Evolutionary conservation across 371 early-diverging fungal species (phyloP).

Genomic region (Mucor piriformis): DNA sequence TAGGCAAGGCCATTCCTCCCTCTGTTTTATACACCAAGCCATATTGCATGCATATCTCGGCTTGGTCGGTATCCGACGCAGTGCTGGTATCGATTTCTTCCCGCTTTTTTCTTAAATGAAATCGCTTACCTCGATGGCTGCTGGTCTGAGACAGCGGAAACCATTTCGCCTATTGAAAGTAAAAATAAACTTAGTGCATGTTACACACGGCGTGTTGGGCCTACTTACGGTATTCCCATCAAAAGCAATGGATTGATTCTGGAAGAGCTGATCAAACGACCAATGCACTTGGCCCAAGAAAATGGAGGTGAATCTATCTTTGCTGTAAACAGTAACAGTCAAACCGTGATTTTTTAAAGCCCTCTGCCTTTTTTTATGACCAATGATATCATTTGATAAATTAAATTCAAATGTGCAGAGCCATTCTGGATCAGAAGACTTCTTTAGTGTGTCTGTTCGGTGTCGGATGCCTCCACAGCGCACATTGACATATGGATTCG

Average conservation of each 20-base stretch:
- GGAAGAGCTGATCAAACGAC: constrained; percentile 35
- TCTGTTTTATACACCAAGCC: constrained; percentile 18
- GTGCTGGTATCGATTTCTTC: constrained; percentile 12
- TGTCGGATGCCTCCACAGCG: constrained; percentile 46
- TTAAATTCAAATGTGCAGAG: constrained; percentile 45
- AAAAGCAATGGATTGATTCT: constrained; percentile 17
- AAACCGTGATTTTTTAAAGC: constrained; percentile 36
- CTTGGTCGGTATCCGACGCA: constrained; percentile 16
- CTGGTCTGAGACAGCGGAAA: constrained; percentile 13
- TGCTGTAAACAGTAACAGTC: constrained; percentile 36
- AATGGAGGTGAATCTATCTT: constrained; percentile 46
- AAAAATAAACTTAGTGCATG: neutral
- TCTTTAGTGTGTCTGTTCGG: constrained; percentile 44
- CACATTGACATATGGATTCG: constrained; percentile 43
- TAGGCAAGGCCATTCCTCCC: constrained; percentile 3
- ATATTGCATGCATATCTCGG: constrained; percentile 21
- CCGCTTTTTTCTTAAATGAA: constrained; percentile 20
- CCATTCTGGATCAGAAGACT: constrained; percentile 45
- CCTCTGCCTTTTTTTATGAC: constrained; percentile 23
- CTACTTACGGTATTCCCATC: constrained; percentile 28
- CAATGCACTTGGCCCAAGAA: constrained; percentile 42
- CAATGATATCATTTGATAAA: constrained; percentile 28
- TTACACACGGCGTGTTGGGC: constrained; percentile 6
- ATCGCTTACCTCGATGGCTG: constrained; percentile 12
- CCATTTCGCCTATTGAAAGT: constrained; percentile 23